These are phyloP conservation scores for Dichotomopilus funicola DNA, from an alignment of 2,329 filamentous ascomycete species.

Conservation along the genomic window DNA sequence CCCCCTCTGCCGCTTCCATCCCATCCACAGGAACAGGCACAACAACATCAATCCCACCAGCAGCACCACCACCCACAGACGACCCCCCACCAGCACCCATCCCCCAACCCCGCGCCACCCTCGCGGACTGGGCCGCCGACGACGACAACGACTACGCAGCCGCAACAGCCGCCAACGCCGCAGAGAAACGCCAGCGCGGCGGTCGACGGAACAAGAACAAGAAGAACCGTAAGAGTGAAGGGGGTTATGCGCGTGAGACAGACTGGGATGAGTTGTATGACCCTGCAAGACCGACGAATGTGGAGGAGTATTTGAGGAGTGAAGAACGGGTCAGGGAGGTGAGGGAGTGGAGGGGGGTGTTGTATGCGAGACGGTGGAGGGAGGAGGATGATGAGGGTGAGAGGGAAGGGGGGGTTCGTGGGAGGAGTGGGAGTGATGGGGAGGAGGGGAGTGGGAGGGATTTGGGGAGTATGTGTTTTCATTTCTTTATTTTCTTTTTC, in stretches of 20 bases:
- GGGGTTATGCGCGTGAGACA: constrained; percentile 50
- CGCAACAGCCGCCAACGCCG: constrained; percentile 26
- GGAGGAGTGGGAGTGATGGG: constrained; percentile 33
- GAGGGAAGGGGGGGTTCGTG: constrained; percentile 34
- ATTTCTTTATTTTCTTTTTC: neutral
- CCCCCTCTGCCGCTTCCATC: constrained; percentile 20
- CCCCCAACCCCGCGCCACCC: constrained; percentile 54
- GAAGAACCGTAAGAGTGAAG: constrained; percentile 38
- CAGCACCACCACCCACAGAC: constrained; percentile 24
- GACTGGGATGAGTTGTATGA: constrained; percentile 94
- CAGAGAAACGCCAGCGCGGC: constrained; percentile 64
- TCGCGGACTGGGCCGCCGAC: constrained; percentile 74
- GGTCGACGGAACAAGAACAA: constrained; percentile 44
- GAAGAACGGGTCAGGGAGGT: constrained; percentile 77
- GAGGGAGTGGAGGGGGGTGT: constrained; percentile 74
- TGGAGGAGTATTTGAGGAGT: constrained; percentile 76
- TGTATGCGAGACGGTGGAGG: constrained; percentile 64
- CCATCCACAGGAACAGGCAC: constrained; percentile 26
- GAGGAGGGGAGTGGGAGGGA: constrained; percentile 32
- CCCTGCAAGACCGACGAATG: constrained; percentile 71
- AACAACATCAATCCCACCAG: constrained; percentile 32
- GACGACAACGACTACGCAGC: constrained; percentile 67
- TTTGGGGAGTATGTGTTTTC: constrained; percentile 31
- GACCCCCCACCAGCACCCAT: constrained; percentile 29
- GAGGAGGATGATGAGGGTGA: constrained; percentile 34